Evolutionary conservation across 345 rosid species (phyloP).

Genomic region (Arabidopsis suecica): DNA sequence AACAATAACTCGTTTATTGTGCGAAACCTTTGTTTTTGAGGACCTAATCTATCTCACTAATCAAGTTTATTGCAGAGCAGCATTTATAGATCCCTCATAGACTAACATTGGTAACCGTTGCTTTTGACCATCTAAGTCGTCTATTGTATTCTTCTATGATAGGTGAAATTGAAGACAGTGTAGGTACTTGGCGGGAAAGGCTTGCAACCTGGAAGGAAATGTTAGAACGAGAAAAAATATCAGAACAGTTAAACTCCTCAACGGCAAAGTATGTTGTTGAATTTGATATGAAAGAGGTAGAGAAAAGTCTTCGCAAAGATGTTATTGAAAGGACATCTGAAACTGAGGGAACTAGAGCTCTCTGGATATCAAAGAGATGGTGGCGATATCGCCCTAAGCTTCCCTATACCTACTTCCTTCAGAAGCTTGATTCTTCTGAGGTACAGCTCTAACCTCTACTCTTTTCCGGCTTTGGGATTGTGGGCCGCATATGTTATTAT

Average conservation of each 20-base stretch:
- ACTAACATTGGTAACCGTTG: not conserved
- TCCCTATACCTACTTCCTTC: constrained; percentile 90
- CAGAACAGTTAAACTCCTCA: constrained; percentile 65
- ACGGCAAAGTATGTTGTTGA: constrained; percentile 84
- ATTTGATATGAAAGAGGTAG: constrained; percentile 97
- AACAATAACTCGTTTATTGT: not conserved
- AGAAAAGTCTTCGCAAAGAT: constrained; percentile 89
- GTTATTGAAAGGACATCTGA: constrained; percentile 64
- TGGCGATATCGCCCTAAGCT: constrained; percentile 96
- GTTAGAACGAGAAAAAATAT: constrained; percentile 66
- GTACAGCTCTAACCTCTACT: constrained; percentile 45
- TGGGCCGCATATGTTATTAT: constrained; percentile 8
- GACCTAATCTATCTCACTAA: constrained; percentile 5
- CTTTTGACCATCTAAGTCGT: constrained; percentile 25
- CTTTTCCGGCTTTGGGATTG: constrained; percentile 4
- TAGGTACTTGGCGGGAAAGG: constrained; percentile 78
- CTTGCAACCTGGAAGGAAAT: constrained; percentile 75
- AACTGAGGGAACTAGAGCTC: constrained; percentile 74
- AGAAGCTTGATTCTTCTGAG: constrained; percentile 91
- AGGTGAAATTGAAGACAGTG: constrained; percentile 56
- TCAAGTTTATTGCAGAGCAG: not conserved
- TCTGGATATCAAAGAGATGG: constrained; percentile 99
- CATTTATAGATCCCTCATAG: constrained; percentile 1
- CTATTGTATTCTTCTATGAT: constrained; percentile 35
- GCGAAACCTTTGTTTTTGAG: constrained; percentile 9